Conservation (phyloP, 2,329 filamentous ascomycete species). For the Neofusicoccum sp. region DNA sequence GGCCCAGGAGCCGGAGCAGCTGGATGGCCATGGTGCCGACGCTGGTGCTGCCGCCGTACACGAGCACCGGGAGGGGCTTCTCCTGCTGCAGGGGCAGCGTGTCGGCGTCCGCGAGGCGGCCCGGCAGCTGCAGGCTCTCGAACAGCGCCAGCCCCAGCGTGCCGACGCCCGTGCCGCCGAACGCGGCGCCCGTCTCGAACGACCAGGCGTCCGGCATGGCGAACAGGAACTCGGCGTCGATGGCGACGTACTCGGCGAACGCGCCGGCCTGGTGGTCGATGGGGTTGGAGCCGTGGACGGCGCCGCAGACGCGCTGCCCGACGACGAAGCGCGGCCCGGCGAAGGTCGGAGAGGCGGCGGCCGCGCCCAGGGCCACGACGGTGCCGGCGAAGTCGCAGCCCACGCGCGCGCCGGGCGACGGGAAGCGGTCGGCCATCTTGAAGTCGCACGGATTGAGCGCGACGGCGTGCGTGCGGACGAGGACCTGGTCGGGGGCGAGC, state of each 20-base stretch:
- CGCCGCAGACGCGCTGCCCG: neutral
- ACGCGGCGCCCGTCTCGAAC: neutral
- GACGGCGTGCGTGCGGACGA: neutral
- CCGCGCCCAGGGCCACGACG: neutral
- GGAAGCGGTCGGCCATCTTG: neutral
- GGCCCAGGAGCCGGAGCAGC: constrained; percentile 23
- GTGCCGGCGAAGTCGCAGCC: constrained; percentile 2
- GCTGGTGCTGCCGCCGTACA: constrained; percentile 44
- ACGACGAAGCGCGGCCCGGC: neutral
- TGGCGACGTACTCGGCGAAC: constrained; percentile 1
- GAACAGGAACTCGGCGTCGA: neutral
- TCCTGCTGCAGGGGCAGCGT: too few species aligned
- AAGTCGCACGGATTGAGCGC: neutral
- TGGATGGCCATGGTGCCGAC: constrained; percentile 48
- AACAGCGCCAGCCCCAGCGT: constrained; percentile 12
- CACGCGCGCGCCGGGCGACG: neutral
- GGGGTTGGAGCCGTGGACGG: neutral
- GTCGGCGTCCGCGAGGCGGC: neutral
- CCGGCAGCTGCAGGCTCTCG: neutral
- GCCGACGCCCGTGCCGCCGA: neutral
- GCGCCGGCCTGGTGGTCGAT: neutral
- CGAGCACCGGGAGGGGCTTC: neutral
- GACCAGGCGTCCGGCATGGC: neutral
- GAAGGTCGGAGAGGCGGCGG: neutral
- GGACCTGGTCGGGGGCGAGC: neutral